phyloP scores from a whole-genome alignment of 2,329 filamentous ascomycete species.

The Myrmaecium sp. region DNA sequence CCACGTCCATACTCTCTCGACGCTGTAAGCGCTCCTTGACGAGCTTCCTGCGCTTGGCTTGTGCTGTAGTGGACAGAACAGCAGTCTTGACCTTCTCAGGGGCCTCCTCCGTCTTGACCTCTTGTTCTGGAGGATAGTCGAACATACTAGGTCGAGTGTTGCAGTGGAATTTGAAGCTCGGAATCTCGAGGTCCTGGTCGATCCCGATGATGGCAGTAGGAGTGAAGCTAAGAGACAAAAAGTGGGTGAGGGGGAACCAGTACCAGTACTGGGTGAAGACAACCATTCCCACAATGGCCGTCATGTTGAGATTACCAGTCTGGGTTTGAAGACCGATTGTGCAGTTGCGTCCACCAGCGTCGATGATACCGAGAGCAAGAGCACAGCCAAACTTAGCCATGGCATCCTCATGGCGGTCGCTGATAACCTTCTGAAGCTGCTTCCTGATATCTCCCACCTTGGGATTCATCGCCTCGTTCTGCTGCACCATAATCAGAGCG shows the following conservation, averaged over 20 bases:
- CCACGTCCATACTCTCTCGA: constrained; percentile 89
- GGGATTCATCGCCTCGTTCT: constrained; percentile 96
- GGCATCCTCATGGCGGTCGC: constrained; percentile 91
- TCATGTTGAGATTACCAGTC: constrained; percentile 97
- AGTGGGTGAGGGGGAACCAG: constrained; percentile 98
- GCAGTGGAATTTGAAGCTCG: constrained; percentile 89
- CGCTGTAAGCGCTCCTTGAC: constrained; percentile 84
- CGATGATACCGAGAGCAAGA: constrained; percentile 88
- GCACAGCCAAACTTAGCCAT: constrained; percentile 99
- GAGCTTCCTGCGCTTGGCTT: constrained; percentile 86
- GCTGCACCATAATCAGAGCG: constrained; percentile 98
- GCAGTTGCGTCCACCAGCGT: constrained; percentile 94
- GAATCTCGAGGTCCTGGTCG: constrained; percentile 83
- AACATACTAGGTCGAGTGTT: constrained; percentile 90
- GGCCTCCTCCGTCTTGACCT: constrained; percentile 85
- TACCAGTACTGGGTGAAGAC: constrained; percentile 99
- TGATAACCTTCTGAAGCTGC: constrained; percentile 82
- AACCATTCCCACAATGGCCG: constrained; percentile 91
- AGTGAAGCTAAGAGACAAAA: constrained; percentile 89
- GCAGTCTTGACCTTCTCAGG: constrained; percentile 90
- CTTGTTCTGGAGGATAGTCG: constrained; percentile 92
- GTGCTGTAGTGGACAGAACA: constrained; percentile 87
- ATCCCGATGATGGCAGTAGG: constrained; percentile 91
- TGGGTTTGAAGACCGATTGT: constrained; percentile 96
- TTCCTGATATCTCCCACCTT: constrained; percentile 86